Evolutionary conservation across 2,329 filamentous ascomycete species (phyloP).

Genomic region (Pseudogymnoascus sp.): DNA sequence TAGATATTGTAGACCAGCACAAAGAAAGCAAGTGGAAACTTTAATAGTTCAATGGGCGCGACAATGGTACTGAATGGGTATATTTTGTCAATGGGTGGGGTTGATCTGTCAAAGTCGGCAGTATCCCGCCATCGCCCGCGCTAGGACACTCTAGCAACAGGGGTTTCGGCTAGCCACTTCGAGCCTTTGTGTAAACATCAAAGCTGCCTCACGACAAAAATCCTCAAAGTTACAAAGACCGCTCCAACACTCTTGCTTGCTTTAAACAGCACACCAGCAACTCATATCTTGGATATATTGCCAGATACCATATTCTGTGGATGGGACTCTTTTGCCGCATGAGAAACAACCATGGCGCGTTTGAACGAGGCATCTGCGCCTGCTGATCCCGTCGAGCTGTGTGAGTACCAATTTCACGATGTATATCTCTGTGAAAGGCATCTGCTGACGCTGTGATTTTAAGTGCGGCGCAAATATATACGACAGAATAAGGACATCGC

Average conservation of each 20-base stretch:
- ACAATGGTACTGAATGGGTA: neutral
- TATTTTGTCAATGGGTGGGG: constrained; percentile 6
- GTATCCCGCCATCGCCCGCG: neutral
- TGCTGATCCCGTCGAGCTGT: constrained; percentile 61
- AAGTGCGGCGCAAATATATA: constrained; percentile 72
- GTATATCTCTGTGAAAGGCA: constrained; percentile 10
- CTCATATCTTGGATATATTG: constrained; percentile 9
- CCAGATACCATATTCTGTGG: neutral
- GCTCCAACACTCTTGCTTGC: constrained; percentile 6
- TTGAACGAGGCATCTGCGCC: constrained; percentile 67
- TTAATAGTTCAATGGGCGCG: neutral
- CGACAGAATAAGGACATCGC: constrained; percentile 80
- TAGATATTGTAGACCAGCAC: neutral
- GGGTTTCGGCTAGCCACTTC: neutral
- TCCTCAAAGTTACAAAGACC: neutral
- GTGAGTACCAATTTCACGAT: constrained; percentile 43
- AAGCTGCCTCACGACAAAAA: constrained; percentile 3
- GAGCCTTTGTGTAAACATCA: constrained; percentile 9
- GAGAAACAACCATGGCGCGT: constrained; percentile 55
- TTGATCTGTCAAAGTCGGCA: constrained; percentile 5
- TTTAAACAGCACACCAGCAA: neutral
- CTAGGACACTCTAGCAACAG: neutral
- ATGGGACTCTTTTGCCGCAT: neutral
- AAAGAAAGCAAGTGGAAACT: neutral
- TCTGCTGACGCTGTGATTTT: constrained; percentile 13